Percentiles rank a stretch among this genome's conserved stretches.
These are phyloP conservation scores for Kurtzmaniella quercitrusa DNA, from an alignment of 1,139 yeast species.

Conservation along the genomic window DNA sequence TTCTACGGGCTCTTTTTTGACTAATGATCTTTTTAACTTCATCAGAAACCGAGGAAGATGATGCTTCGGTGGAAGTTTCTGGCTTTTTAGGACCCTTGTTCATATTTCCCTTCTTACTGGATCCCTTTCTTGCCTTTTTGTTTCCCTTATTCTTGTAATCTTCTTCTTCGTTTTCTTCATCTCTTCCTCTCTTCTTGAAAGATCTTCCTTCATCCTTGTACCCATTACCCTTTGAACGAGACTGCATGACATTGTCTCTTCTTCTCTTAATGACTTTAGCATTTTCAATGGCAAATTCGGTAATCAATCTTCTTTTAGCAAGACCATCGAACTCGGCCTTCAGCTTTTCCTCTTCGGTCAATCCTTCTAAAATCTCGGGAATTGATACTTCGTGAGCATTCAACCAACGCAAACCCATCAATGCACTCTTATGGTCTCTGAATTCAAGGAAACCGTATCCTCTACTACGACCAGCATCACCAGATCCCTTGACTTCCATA, in stretches of 20 bases:
- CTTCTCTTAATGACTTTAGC: conserved; percentile 91
- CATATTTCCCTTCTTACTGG: conserved; percentile 42
- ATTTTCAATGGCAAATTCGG: conserved; percentile 93
- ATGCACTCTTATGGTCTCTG: conserved; percentile 87
- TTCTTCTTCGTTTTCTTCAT: conserved; percentile 15
- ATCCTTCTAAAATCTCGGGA: conserved; percentile 68
- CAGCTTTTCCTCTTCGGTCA: conserved; percentile 65
- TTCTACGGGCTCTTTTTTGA: conserved; percentile 66
- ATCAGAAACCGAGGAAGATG: conserved; percentile 42
- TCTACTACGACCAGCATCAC: conserved; percentile 85
- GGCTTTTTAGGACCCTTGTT: conserved; percentile 34
- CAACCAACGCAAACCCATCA: conserved; percentile 96
- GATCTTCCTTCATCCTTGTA: conserved; percentile 20
- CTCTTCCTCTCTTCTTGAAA: conserved; percentile 21
- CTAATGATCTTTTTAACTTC: conserved; percentile 63
- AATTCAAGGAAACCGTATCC: conserved; percentile 96
- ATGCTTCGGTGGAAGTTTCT: conserved; percentile 15
- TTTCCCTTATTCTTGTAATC: conserved; percentile 14
- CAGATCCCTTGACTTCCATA: conserved; percentile 86
- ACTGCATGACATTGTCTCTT: conserved; percentile 56
- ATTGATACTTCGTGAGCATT: conserved; percentile 83
- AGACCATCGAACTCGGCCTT: conserved; percentile 48
- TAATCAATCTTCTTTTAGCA: conserved; percentile 75
- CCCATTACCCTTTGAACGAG: not conserved
- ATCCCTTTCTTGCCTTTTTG: conserved; percentile 19